Evolutionary conservation across 1,284 basidiomycete species (phyloP).

Genomic region (Heimioporus retisporus): DNA sequence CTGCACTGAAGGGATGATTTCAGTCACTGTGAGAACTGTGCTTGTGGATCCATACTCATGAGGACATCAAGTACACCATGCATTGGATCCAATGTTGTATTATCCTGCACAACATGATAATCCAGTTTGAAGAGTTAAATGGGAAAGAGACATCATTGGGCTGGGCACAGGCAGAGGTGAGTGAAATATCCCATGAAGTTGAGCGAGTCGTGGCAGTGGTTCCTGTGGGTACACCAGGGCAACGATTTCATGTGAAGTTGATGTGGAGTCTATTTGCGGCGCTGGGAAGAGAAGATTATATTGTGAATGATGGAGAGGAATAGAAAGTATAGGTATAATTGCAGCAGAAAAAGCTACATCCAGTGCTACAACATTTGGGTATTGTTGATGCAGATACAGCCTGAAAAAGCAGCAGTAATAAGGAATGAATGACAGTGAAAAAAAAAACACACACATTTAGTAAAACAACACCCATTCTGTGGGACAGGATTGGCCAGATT

Average conservation of each 20-base stretch:
- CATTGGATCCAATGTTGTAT: conserved; percentile 12
- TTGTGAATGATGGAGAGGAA: not conserved
- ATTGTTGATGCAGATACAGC: not conserved
- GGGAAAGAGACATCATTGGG: not conserved
- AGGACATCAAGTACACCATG: not conserved
- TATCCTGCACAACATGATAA: conserved; percentile 8
- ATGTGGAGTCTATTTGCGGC: not conserved
- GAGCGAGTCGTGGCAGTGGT: not conserved
- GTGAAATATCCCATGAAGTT: not conserved
- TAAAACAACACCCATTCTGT: no score
- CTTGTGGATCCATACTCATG: not conserved
- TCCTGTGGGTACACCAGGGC: not conserved
- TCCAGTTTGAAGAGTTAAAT: not conserved
- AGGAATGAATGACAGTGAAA: no score
- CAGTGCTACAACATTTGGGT: no score
- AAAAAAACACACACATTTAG: no score
- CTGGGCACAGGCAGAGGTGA: not conserved
- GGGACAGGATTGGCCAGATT: no score
- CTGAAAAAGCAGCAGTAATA: no score
- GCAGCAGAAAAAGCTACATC: not conserved
- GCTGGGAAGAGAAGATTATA: not conserved
- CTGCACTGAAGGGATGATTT: conserved; percentile 1
- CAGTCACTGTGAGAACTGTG: not conserved
- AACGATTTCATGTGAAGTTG: not conserved
- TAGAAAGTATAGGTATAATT: not conserved